phyloP scores from a whole-genome alignment of 805 yeast genomes.

The Wickerhamomyces chaumierensis region DNA sequence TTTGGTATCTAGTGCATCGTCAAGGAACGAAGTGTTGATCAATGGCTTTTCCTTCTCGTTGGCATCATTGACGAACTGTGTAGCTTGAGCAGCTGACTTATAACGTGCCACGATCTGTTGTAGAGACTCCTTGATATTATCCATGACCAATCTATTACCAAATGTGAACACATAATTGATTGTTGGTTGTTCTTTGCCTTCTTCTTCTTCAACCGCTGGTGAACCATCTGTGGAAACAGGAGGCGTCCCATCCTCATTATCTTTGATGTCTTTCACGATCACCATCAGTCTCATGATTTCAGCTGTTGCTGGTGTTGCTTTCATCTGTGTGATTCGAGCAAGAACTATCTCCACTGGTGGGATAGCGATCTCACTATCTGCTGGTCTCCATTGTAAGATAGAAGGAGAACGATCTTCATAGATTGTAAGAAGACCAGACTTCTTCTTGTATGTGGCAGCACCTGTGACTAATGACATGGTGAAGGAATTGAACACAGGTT shows the following conservation, averaged over 20 bases:
- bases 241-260: conserved; percentile 12
- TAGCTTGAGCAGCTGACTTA: conserved; percentile 25
- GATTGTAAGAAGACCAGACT: conserved; percentile 43
- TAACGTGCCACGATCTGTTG: conserved; percentile 61
- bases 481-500: too few relatives aligned
- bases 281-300: conserved; percentile 60
- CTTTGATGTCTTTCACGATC: conserved; percentile 29
- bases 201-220: too few relatives aligned
- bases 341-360: conserved; percentile 30
- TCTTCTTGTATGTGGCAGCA: conserved; percentile 43
- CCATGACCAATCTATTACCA: conserved; percentile 66
- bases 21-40: conserved; percentile 26
- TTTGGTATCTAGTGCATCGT: conserved; percentile 39
- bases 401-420: conserved; percentile 49
- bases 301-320: conserved; percentile 58
- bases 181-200: too few relatives aligned
- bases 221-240: too few relatives aligned
- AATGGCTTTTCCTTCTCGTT: conserved; percentile 18
- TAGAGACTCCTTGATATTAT: conserved; percentile 52
- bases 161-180: conserved; percentile 40
- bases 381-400: conserved; percentile 44
- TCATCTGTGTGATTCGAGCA: conserved; percentile 36
- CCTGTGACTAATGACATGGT: conserved; percentile 32
- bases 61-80: conserved; percentile 10
- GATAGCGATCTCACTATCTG: conserved; percentile 31